Evolutionary conservation across 2,329 filamentous ascomycete species (phyloP).

Genomic region (Colletotrichum tanaceti): DNA sequence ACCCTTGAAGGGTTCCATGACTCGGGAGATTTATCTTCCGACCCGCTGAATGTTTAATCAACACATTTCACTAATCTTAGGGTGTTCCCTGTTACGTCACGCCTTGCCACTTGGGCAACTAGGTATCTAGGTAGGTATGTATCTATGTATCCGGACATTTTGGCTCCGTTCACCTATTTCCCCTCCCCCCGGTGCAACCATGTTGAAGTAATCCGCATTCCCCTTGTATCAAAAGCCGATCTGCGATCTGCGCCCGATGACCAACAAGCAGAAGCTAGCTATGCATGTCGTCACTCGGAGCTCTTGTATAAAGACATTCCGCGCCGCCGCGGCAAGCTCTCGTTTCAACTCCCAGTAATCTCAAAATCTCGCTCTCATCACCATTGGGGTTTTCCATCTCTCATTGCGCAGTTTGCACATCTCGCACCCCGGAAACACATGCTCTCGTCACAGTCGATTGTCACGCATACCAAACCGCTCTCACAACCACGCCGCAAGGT

Average conservation of each 20-base stretch:
- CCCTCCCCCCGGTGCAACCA: conserved; percentile 4
- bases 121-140: not conserved
- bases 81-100: no score
- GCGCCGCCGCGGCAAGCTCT: not conserved
- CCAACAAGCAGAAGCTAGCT: not conserved
- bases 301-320: conserved; percentile 5
- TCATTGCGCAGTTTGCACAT: not conserved
- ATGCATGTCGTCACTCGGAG: not conserved
- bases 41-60: no score
- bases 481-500: not conserved
- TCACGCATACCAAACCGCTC: not conserved
- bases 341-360: no score
- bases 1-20: no score
- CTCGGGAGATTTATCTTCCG: no score
- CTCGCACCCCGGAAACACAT: conserved; percentile 3
- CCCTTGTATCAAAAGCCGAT: not conserved
- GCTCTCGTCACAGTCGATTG: conserved; percentile 23
- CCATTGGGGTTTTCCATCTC: not conserved
- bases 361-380: not conserved
- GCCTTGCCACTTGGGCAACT: no score
- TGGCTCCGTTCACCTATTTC: not conserved
- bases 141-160: not conserved
- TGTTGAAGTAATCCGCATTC: conserved; percentile 20
- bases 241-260: conserved; percentile 3
- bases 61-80: no score